Base-by-base conservation (phyloP, 768 basidiomycete genomes). In the Postia placenta region DNA sequence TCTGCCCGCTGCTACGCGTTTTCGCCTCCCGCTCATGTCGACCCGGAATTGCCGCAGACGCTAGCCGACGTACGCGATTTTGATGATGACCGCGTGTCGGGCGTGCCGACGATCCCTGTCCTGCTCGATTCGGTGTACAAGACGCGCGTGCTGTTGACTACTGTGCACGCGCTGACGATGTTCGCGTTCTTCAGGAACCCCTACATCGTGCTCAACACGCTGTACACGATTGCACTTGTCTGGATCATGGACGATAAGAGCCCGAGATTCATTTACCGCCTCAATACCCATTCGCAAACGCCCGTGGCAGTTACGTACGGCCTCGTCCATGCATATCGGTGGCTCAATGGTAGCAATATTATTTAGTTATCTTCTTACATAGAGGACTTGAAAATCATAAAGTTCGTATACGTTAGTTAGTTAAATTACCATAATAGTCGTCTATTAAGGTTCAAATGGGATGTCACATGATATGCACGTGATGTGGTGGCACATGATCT, bases 11-110 rank as follows among this genome's bases (percentile, higher is more conserved):
- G 7, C 22, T 44, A n/a, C n/a, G n/a, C n/a, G n/a, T n/a, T n/a
- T n/a, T n/a, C n/a, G n/a, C n/a, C n/a, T n/a, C n/a, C n/a, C n/a
- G n/a, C n/a, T n/a, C n/a, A n/a, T n/a, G n/a, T n/a, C n/a, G n/a
- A n/a, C n/a, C n/a, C n/a, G n/a, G n/a, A n/a, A n/a, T n/a, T 28
- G 42, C 9, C 5, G 25, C 4, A 30, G 44, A 24, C 24, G 4
- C 19, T 45, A 26, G 44, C 24, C 14, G 44, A 45, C 25, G 17
- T 45, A 14, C 44, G 44, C 30, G 44, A 45, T 17, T 45, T 27
- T 26, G 12, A 3, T n/a, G 44, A 45, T 3, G 44, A 45, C 26
- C 11, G 26, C 24, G 26, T 12, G 17, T 15, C 14, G 25, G 24
- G 17, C 4, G 17, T 45, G 3, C 44, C 44, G 9, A 45, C 44